Evolutionary conservation across 2,329 filamentous ascomycete species (phyloP).

Genomic region (Exophiala sideris): DNA sequence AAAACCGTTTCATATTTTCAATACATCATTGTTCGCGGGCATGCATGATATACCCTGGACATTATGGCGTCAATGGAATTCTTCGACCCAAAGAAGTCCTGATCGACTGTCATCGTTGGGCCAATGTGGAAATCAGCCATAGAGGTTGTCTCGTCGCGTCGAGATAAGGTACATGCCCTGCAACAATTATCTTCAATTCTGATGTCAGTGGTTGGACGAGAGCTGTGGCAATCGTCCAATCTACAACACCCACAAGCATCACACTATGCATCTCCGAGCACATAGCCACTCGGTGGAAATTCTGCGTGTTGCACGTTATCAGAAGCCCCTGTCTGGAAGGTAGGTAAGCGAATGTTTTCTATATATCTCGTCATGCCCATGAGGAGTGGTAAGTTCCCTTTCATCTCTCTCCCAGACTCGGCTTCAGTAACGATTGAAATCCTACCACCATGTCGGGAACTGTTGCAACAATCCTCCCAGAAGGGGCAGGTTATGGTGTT

Average conservation of each 20-base stretch:
- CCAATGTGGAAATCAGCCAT: too few species aligned
- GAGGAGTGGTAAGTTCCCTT: not conserved
- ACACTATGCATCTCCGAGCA: too few species aligned
- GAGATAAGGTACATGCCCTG: too few species aligned
- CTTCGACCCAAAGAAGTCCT: not conserved
- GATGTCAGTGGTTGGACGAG: too few species aligned
- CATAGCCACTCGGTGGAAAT: too few species aligned
- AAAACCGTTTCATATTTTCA: conserved; percentile 1
- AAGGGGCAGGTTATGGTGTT: conserved; percentile 48
- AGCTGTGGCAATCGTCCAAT: too few species aligned
- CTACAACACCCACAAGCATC: too few species aligned
- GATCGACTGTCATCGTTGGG: too few species aligned
- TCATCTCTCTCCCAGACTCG: not conserved
- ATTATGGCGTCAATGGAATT: conserved; percentile 8
- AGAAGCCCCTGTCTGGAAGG: not conserved
- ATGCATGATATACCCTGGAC: too few species aligned
- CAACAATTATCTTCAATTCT: too few species aligned
- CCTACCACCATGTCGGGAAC: conserved; percentile 16
- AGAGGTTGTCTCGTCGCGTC: too few species aligned
- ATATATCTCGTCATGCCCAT: not conserved
- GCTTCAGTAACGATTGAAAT: not conserved
- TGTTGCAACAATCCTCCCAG: conserved; percentile 13
- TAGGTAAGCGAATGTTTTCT: conserved; percentile 1
- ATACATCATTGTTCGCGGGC: not conserved
- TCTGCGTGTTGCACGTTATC: too few species aligned